Evolutionary conservation across 805 yeast species (phyloP).

Genomic region (Starmerella tilneyi): DNA sequence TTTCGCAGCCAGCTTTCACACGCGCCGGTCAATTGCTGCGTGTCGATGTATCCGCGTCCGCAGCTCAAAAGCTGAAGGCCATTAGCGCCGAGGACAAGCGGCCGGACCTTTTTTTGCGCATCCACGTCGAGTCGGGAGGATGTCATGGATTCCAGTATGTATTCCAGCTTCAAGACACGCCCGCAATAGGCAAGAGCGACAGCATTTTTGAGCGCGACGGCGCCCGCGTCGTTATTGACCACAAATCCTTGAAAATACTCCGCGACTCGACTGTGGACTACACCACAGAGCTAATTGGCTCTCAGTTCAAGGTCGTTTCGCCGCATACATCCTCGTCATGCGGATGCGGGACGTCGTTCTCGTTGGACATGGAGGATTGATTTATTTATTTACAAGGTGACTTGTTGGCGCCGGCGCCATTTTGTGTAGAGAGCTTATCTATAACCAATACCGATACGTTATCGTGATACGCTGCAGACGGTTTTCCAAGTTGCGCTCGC

Average conservation of each 20-base stretch:
- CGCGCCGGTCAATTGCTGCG: slow-evolving; percentile 23
- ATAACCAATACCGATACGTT: not conserved
- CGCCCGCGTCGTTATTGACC: slow-evolving; percentile 69
- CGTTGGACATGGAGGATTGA: slow-evolving; percentile 43
- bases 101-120: slow-evolving; percentile 53
- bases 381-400: not conserved
- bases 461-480: too few species aligned
- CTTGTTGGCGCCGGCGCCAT: too few species aligned
- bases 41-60: slow-evolving; percentile 22
- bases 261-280: slow-evolving; percentile 82
- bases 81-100: slow-evolving; percentile 47
- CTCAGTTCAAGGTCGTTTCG: slow-evolving; percentile 83
- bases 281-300: slow-evolving; percentile 86
- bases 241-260: slow-evolving; percentile 64
- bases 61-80: slow-evolving; percentile 38
- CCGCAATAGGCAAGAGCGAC: slow-evolving; percentile 31
- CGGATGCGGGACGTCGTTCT: slow-evolving; percentile 76
- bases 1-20: slow-evolving; percentile 22
- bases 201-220: slow-evolving; percentile 55
- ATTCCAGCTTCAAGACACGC: slow-evolving; percentile 46
- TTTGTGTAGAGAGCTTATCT: not conserved
- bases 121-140: slow-evolving; percentile 88
- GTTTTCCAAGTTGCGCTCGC: too few species aligned
- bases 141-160: slow-evolving; percentile 96
- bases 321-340: slow-evolving; percentile 78